Conservation (phyloP, 2,329 filamentous ascomycete genomes). For the Cryphonectria nitschkei region DNA sequence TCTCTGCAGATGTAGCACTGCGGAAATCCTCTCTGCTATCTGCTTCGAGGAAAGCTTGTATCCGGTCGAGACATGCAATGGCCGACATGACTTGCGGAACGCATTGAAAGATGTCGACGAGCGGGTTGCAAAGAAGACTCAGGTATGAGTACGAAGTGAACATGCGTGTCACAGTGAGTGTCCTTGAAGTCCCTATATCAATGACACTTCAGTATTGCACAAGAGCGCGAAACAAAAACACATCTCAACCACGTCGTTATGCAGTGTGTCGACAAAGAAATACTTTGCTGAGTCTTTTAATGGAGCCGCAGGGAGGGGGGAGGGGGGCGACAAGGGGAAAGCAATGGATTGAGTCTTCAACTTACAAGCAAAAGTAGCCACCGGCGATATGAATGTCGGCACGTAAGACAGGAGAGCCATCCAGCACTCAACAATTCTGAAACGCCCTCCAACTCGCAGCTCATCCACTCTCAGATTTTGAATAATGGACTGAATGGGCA, state of each 20-base stretch:
- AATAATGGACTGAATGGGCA: slow-evolving; percentile 33
- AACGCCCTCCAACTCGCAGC: slow-evolving; percentile 32
- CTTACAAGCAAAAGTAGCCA: slow-evolving; percentile 37
- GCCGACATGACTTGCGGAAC: slow-evolving; percentile 39
- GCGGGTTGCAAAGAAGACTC: slow-evolving; percentile 39
- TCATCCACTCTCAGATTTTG: slow-evolving; percentile 35
- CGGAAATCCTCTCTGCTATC: slow-evolving; percentile 37
- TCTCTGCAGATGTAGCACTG: background rate
- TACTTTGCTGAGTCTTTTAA: too few species aligned
- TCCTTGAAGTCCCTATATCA: background rate
- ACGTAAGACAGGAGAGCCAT: slow-evolving; percentile 32
- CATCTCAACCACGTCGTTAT: slow-evolving; percentile 33
- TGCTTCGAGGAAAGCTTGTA: slow-evolving; percentile 44
- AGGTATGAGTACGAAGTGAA: slow-evolving; percentile 42
- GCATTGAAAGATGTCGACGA: slow-evolving; percentile 39
- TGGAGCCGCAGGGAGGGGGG: too few species aligned
- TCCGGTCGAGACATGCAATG: slow-evolving; percentile 39
- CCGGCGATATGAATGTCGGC: slow-evolving; percentile 43
- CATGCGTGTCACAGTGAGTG: slow-evolving; percentile 31
- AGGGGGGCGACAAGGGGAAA: too few species aligned
- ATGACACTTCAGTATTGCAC: background rate
- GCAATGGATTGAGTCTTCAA: background rate
- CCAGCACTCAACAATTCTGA: slow-evolving; percentile 31
- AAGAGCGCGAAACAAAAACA: background rate
- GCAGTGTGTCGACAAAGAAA: background rate